These are phyloP conservation scores for Neurospora sp. DNA, from an alignment of 495 filamentous ascomycete species.

Conservation along the genomic window DNA sequence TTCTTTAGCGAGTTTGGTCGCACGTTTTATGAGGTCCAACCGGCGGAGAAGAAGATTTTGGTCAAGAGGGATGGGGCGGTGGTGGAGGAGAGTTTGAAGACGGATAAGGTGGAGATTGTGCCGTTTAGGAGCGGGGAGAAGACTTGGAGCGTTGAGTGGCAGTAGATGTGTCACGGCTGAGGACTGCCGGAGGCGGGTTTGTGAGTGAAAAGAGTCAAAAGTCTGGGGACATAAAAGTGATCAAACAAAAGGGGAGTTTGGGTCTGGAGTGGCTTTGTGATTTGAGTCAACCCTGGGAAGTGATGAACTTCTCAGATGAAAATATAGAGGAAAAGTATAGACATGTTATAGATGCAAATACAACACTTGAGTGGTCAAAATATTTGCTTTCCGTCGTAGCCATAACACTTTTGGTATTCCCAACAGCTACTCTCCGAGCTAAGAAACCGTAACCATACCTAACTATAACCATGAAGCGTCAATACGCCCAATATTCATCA, in stretches of 20 bases:
- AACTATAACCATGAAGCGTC: too few relatives aligned
- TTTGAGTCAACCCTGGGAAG: not conserved
- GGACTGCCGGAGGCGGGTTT: too few relatives aligned
- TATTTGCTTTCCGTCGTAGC: too few relatives aligned
- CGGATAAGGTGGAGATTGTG: constrained; percentile 51
- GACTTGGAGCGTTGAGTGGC: constrained; percentile 50
- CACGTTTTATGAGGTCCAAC: constrained; percentile 49
- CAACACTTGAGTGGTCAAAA: too few relatives aligned
- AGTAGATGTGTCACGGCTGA: constrained; percentile 9
- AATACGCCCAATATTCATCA: too few relatives aligned
- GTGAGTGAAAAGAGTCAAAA: not conserved
- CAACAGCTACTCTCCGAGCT: too few relatives aligned
- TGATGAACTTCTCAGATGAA: too few relatives aligned
- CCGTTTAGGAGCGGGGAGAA: constrained; percentile 58
- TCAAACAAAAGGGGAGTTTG: not conserved
- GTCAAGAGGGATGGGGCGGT: constrained; percentile 11
- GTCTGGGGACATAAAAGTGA: not conserved
- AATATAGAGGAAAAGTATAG: too few relatives aligned
- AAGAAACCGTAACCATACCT: too few relatives aligned
- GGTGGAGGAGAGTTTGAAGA: constrained; percentile 24
- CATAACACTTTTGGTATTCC: too few relatives aligned
- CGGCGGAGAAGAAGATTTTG: constrained; percentile 10
- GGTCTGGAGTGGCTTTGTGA: not conserved
- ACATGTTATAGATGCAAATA: too few relatives aligned
- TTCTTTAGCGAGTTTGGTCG: constrained; percentile 72